Conservation (phyloP, 1,284 basidiomycete species). For the Erythrobasidium hasegawianum region DNA sequence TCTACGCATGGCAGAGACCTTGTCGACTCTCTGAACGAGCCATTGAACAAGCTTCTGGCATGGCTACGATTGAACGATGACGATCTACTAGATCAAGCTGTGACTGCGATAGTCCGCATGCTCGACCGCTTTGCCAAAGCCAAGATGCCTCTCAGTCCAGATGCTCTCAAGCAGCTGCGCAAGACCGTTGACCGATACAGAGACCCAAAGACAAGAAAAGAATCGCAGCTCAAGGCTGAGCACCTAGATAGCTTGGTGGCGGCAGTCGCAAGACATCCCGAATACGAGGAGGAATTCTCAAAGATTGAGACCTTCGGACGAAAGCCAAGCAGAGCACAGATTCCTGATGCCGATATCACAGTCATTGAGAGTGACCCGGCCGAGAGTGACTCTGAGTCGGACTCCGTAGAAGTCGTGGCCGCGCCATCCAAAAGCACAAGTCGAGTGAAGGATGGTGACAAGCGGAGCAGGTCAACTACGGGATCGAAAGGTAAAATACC, state of each 20-base stretch:
- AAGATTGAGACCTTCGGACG: constrained; percentile 45
- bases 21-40: constrained; percentile 69
- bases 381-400: constrained; percentile 38
- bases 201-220: constrained; percentile 31
- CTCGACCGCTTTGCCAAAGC: constrained; percentile 40
- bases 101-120: constrained; percentile 41
- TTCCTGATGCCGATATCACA: constrained; percentile 51
- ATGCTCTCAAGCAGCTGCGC: constrained; percentile 21
- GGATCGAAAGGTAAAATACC: constrained; percentile 16
- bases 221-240: constrained; percentile 49
- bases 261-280: constrained; percentile 53
- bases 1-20: constrained; percentile 62
- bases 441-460: background rate
- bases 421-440: background rate
- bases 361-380: constrained; percentile 59
- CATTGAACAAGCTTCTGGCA: constrained; percentile 67
- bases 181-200: constrained; percentile 21
- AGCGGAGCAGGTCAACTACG: background rate
- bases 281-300: constrained; percentile 14
- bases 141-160: constrained; percentile 12
- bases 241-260: constrained; percentile 79
- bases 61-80: constrained; percentile 84
- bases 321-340: constrained; percentile 40
- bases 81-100: constrained; percentile 42
- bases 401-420: constrained; percentile 4